Percentiles rank a stretch among this genome's conserved stretches.
Evolutionary conservation across 2,329 filamentous ascomycete species (phyloP).

Genomic region (Bipolaris oryzae): DNA sequence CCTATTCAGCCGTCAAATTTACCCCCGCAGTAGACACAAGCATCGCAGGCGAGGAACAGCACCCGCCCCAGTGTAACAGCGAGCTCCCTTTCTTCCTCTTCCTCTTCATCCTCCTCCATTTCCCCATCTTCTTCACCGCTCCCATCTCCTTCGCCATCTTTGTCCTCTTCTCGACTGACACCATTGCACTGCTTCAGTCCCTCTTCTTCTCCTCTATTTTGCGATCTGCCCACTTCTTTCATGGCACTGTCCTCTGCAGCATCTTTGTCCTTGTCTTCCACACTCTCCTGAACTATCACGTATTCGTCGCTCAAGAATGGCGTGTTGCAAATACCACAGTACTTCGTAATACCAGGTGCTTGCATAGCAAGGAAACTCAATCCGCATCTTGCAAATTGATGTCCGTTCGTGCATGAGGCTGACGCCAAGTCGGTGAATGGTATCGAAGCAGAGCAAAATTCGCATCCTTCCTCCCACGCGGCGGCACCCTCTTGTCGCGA

Average conservation of each 20-base stretch:
- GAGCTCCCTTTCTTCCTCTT: constrained; percentile 2
- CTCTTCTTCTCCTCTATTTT: not conserved
- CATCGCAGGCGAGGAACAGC: constrained; percentile 45
- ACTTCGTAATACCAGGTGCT: constrained; percentile 59
- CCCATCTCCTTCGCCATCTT: constrained; percentile 2
- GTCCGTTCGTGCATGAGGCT: constrained; percentile 58
- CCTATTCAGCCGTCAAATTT: constrained; percentile 36
- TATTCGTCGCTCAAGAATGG: constrained; percentile 57
- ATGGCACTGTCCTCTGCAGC: constrained; percentile 5
- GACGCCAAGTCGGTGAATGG: constrained; percentile 55
- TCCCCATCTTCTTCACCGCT: not conserved
- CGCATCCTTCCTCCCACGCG: constrained; percentile 54
- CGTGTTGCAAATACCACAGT: constrained; percentile 59
- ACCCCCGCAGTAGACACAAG: constrained; percentile 47
- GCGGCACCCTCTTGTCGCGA: not conserved
- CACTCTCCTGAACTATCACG: constrained; percentile 31
- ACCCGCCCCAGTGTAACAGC: constrained; percentile 36
- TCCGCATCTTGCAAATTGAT: constrained; percentile 61
- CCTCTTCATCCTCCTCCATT: not conserved
- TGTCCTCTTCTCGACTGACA: not conserved
- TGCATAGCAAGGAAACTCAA: constrained; percentile 63
- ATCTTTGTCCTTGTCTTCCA: not conserved
- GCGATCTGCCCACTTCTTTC: not conserved
- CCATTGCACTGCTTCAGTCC: not conserved
- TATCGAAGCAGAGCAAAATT: constrained; percentile 58